Base-by-base conservation (phyloP, 1,284 basidiomycete genomes). In the Pterulicium gracile region DNA sequence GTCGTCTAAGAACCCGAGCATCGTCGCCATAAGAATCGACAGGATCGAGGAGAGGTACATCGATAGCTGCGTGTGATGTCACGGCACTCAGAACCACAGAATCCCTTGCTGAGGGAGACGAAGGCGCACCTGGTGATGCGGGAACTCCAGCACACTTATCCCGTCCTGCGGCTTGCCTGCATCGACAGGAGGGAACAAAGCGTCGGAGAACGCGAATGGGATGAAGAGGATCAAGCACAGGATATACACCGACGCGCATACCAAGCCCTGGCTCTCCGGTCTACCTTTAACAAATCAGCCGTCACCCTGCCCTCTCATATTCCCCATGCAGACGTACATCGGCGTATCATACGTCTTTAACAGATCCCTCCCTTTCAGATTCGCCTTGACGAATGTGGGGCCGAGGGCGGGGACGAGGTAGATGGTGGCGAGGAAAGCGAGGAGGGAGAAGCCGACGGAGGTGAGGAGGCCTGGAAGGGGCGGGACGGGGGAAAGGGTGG, bases 1-100 rank as follows among this genome's bases (percentile, higher is more conserved):
- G 62, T 99, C 96, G 59, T 99, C 96, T 42, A 98, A 70, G 58
- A 98, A 97, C 5, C 96, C 95, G 1, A 98, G 78, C 52, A 98
- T 75, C 0, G 92, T 93, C 0, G 96, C 94, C 20, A 91, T 89
- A 20, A 97, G 67, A 18, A 99, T 72, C 0, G 89, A 93, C 12
- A 99, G 72, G 4, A 98, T 63, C 1, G 92, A 92, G 0, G 95
- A 95, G 14, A 99, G 74, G 63, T 96, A 98, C 1, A 93, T 80
- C 1, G 93, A 80, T 45, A 98, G 73, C 86, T 95, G 35, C 13
- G 12, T 13, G 20, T 22, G 24, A 18, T 34, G 14, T 35, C 14
- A 35, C 20, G 20, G 19, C 24, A 23, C 24, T 27, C 22, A 48
- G 12, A 18, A 41, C 15, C 44, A 4, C 44, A 10, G 43, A 40